Percentiles rank a stretch among this genome's conserved stretches.
Conservation (phyloP, 257 asterid species). For the Voacanga thouarsii region DNA sequence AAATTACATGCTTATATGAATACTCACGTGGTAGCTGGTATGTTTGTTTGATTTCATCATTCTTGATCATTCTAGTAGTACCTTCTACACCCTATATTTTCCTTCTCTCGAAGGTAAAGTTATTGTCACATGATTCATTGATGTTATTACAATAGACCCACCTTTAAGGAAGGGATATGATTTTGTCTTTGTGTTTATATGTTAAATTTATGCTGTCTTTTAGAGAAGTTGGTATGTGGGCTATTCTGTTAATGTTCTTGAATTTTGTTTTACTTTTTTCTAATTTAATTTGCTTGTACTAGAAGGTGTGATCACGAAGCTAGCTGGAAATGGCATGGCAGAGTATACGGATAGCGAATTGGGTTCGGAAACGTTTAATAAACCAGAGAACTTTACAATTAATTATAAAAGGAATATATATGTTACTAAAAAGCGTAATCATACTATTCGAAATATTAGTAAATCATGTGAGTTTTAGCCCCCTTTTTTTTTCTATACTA, state of each 20-base stretch:
- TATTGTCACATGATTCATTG: conserved; percentile 5
- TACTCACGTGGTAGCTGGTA: no score
- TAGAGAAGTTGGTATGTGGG: neutral
- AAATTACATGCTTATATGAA: no score
- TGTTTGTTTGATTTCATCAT: conserved; percentile 59
- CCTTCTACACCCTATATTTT: conserved; percentile 56
- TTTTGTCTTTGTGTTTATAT: neutral
- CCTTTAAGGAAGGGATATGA: neutral
- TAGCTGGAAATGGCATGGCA: conserved; percentile 49
- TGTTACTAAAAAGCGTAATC: conserved; percentile 50
- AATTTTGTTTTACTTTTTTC: neutral
- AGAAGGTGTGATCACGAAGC: conserved; percentile 48
- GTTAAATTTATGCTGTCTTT: neutral
- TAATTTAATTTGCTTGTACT: neutral
- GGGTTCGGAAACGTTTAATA: conserved; percentile 53
- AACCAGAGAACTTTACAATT: conserved; percentile 66
- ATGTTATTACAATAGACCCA: neutral
- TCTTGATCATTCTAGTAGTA: conserved; percentile 62
- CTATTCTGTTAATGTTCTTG: neutral
- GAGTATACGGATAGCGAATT: conserved; percentile 67
- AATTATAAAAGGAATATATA: conserved; percentile 72
- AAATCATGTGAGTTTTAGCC: no score
- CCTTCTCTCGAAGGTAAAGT: conserved; percentile 41
- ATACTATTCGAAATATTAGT: no score
- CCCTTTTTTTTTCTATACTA: no score